Conservation (phyloP, 2,329 filamentous ascomycete species). For the Cytospora piceicola region DNA sequence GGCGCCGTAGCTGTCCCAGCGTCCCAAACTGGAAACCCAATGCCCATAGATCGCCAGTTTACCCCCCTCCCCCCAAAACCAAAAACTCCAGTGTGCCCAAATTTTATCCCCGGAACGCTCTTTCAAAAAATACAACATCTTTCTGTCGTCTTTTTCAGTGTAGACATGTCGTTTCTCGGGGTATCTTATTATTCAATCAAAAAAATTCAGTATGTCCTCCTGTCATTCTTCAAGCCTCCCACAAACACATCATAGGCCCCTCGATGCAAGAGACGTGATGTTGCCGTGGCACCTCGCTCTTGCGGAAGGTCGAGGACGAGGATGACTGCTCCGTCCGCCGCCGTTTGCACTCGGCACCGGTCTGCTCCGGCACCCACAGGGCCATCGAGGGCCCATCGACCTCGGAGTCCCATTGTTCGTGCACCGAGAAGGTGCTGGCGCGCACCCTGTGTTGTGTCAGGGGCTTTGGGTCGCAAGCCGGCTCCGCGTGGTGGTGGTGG, state of each 20-base stretch:
- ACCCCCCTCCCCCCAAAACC: background rate
- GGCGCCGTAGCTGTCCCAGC: background rate
- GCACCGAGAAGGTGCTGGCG: conserved; percentile 19
- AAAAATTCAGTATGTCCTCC: background rate
- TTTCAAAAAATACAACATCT: background rate
- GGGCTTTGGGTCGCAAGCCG: background rate
- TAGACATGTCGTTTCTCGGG: background rate
- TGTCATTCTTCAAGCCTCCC: conserved; percentile 11
- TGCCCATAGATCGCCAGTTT: background rate
- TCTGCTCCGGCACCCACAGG: conserved; percentile 23
- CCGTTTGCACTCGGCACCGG: conserved; percentile 14
- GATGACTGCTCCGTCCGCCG: conserved; percentile 14
- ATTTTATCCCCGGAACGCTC: background rate
- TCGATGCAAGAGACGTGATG: conserved; percentile 23
- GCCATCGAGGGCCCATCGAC: conserved; percentile 27
- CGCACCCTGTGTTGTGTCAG: conserved; percentile 4
- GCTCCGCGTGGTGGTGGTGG: background rate
- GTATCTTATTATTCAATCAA: background rate
- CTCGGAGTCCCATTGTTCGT: conserved; percentile 29
- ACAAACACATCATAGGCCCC: conserved; percentile 29
- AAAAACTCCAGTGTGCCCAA: background rate
- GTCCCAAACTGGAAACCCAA: background rate
- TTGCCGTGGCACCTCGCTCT: conserved; percentile 8
- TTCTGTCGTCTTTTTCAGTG: background rate
- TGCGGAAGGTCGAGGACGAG: background rate